Percentiles rank a stretch among this genome's conserved stretches.
phyloP scores from a whole-genome alignment of 257 asterid species.

The Phtheirospermum japonicum region DNA sequence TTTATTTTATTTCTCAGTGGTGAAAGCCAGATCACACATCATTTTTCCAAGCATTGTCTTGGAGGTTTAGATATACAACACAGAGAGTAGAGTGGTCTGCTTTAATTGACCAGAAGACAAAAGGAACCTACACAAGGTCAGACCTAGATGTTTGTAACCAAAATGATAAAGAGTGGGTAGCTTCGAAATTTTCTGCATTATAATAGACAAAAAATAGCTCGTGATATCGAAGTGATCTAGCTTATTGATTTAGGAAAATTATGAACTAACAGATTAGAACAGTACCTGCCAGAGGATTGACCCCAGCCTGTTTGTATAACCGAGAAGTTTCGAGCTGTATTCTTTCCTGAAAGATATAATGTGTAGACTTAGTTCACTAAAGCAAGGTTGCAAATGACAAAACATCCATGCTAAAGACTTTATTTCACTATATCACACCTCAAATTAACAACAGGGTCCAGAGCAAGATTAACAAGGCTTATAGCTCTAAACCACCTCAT shows the following conservation, averaged over 20 bases:
- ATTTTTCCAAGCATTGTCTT: background rate
- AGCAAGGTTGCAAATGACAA: constrained; percentile 16
- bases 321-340: constrained; percentile 99
- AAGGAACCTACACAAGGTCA: constrained; percentile 17
- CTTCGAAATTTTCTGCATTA: constrained; percentile 19
- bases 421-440: constrained; percentile 8
- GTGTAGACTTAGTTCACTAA: constrained; percentile 24
- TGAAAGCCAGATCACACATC: background rate
- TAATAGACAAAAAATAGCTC: background rate
- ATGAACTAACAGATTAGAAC: constrained; percentile 19
- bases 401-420: constrained; percentile 4
- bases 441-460: constrained; percentile 20
- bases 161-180: constrained; percentile 1
- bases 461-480: constrained; percentile 18
- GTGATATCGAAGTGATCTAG: background rate
- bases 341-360: constrained; percentile 67
- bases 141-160: constrained; percentile 5
- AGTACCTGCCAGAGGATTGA: constrained; percentile 98
- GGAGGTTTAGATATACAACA: constrained; percentile 2
- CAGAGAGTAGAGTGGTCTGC: background rate
- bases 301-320: constrained; percentile 87
- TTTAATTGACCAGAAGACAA: constrained; percentile 2
- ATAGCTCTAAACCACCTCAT: constrained; percentile 17
- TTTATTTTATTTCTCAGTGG: background rate
- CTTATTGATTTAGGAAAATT: constrained; percentile 15